phyloP scores from a whole-genome alignment of 164 flowering plant genomes.

The Euptelea pleiosperma region DNA sequence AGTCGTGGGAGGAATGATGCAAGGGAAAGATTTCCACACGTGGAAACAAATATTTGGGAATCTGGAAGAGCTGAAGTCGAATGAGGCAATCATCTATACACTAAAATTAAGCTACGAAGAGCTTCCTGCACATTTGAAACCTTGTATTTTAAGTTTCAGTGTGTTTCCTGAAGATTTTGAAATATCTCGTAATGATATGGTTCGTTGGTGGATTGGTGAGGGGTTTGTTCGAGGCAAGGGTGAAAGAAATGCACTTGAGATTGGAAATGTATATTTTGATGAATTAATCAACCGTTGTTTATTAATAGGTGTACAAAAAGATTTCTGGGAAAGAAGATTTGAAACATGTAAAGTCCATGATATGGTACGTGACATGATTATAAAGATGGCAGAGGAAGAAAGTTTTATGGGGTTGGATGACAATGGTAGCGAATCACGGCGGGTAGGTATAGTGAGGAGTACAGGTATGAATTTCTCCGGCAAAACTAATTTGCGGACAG shows the following conservation, averaged over 20 bases:
- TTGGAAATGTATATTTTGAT: not conserved
- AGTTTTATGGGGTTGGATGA: not conserved
- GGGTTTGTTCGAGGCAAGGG: not conserved
- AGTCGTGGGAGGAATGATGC: conserved; percentile 3
- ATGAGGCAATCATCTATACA: not conserved
- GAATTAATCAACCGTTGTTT: conserved; percentile 7
- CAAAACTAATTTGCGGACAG: conserved; percentile 4
- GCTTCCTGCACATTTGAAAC: conserved; percentile 7
- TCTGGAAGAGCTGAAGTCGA: not conserved
- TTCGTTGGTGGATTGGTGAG: conserved; percentile 6
- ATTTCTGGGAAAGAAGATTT: not conserved
- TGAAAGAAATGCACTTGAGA: not conserved
- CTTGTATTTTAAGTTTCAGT: conserved; percentile 2
- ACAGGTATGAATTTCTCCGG: not conserved
- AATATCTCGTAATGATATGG: not conserved
- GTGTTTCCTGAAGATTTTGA: conserved; percentile 6
- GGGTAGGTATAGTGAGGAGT: not conserved
- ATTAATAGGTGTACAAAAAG: not conserved
- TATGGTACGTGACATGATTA: not conserved
- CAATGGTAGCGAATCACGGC: not conserved
- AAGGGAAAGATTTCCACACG: not conserved
- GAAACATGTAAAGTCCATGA: not conserved
- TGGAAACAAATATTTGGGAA: conserved; percentile 1
- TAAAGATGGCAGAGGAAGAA: not conserved
- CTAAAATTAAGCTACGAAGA: conserved; percentile 8